Evolutionary conservation across 2,329 filamentous ascomycete species (phyloP).

Genomic region (Colletotrichum gloeosporioides): DNA sequence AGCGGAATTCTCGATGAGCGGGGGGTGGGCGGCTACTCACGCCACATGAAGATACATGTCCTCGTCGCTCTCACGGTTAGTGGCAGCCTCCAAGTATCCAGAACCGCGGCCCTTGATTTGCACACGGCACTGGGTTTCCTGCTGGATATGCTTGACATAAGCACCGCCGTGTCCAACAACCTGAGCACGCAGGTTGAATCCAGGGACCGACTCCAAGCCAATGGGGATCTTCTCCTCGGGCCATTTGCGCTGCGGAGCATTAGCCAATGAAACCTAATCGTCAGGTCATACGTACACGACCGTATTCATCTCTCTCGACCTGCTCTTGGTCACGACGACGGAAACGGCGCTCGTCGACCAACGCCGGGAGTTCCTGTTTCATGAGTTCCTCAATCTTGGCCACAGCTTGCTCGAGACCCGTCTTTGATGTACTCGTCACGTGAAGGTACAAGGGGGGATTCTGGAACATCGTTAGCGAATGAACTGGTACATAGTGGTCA

Average conservation of each 20-base stretch:
- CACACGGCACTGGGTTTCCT: constrained; percentile 92
- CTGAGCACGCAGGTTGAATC: constrained; percentile 95
- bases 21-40: constrained; percentile 50
- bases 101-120: constrained; percentile 98
- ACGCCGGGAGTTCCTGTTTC: constrained; percentile 91
- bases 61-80: constrained; percentile 91
- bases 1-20: constrained; percentile 27
- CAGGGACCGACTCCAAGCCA: constrained; percentile 85
- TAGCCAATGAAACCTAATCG: background rate
- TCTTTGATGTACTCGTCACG: constrained; percentile 89
- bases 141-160: constrained; percentile 98
- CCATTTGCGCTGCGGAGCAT: constrained; percentile 85
- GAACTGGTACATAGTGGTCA: background rate
- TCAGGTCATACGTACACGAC: constrained; percentile 67
- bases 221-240: constrained; percentile 95
- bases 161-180: constrained; percentile 93
- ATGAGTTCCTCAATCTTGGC: constrained; percentile 92
- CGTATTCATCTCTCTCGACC: constrained; percentile 89
- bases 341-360: constrained; percentile 94
- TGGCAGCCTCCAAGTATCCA: constrained; percentile 88
- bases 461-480: constrained; percentile 49
- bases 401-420: constrained; percentile 89
- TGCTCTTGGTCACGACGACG: constrained; percentile 80
- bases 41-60: constrained; percentile 97
- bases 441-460: constrained; percentile 94